Evolutionary conservation across 192 early-diverging fungal species (phyloP).

Genomic region (Piromyces finnis): DNA sequence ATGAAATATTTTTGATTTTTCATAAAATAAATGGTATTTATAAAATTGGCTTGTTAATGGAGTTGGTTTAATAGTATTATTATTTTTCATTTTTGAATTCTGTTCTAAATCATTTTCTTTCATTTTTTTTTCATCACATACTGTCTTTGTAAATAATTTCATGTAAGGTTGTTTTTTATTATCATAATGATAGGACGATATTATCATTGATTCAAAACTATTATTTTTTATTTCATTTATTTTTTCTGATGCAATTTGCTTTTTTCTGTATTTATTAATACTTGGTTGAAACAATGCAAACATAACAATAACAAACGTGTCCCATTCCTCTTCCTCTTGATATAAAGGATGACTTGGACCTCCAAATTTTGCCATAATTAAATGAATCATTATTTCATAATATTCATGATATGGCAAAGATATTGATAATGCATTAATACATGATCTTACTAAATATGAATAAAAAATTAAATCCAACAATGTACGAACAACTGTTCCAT

Average conservation of each 20-base stretch:
- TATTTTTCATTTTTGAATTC: neutral
- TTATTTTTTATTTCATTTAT: slow-evolving; percentile 2
- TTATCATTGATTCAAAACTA: slow-evolving; percentile 4
- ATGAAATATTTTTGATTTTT: slow-evolving; percentile 7
- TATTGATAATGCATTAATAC: slow-evolving; percentile 13
- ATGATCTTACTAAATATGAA: slow-evolving; percentile 14
- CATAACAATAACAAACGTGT: slow-evolving; percentile 11
- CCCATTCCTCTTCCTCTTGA: slow-evolving; percentile 10
- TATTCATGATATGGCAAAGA: slow-evolving; percentile 10
- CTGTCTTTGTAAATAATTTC: neutral
- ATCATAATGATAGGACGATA: neutral
- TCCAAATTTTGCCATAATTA: slow-evolving; percentile 10
- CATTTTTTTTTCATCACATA: neutral
- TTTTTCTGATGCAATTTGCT: slow-evolving; percentile 1
- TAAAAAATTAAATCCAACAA: slow-evolving; percentile 10
- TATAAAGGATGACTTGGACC: neutral
- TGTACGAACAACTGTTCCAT: slow-evolving; percentile 5
- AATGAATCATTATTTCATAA: slow-evolving; percentile 10
- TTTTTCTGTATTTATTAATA: neutral
- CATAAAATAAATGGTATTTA: slow-evolving; percentile 1
- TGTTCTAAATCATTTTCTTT: neutral
- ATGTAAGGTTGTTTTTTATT: slow-evolving; percentile 1
- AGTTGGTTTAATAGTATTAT: neutral
- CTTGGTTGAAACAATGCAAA: slow-evolving; percentile 14
- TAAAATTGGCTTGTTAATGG: slow-evolving; percentile 1